Evolutionary conservation across 2,329 filamentous ascomycete species (phyloP), one percentile per base, ranked within the genome.

Genomic region (Fusarium verticillioides): DNA sequence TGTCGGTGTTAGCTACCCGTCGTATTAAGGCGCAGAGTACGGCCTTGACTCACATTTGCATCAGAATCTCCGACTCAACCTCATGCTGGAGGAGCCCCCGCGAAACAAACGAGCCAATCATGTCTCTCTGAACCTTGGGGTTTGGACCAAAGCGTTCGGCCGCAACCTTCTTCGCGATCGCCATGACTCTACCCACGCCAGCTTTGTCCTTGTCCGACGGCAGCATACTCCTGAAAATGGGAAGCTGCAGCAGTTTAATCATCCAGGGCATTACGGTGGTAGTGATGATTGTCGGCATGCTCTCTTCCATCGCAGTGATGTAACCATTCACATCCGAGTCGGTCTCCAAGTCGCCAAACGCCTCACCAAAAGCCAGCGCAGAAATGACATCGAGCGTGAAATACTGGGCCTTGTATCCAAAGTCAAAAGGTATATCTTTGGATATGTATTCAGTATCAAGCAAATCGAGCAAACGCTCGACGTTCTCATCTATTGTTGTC

Each of bases 311-410:
- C 0, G 44, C 34, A 2, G 26, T 40, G 26, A 60, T 32, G 11
- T 60, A 60, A 0, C 44, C 34, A 18, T 50, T 50, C 5, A 60
- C 21, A 9, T 52, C 36, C 0, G 57, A 60, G 26, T 60, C 43
- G 4, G 43, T 60, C 21, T 60, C 26, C 34, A 60, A 11, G 10
- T 47, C 42, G 2, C 56, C 56, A 15, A 58, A 58, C 4, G 19
- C 18, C 40, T 58, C 32, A 4, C 42, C 56, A 37, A 58, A 58
- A 0, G 30, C 32, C 2, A 58, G 2, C 13, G 30, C 32, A 21
- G 40, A 47, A 7, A 59, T 59, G 4, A 59, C 23, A 23, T 59
- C 56, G 9, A 59, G 32, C 4, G 56, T 59, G 6, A 59, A 59
- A 32, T 37, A 59, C 2, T 59, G 42, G 9, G 42, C 56, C 10